These are phyloP conservation scores for Daldinia vernicosa DNA, from an alignment of 495 filamentous ascomycete species.

Conservation along the genomic window DNA sequence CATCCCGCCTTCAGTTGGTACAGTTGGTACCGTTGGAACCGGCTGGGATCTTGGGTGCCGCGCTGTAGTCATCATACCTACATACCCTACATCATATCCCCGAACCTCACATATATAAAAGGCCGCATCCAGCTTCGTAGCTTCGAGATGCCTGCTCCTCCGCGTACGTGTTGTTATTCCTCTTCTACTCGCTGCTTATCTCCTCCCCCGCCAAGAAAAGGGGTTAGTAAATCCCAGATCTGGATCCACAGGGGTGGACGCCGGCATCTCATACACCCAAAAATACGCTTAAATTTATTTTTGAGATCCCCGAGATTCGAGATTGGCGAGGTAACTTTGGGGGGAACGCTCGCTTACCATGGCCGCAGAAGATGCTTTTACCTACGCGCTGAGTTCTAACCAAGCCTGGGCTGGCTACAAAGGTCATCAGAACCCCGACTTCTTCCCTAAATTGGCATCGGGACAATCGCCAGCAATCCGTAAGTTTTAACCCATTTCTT, in stretches of 20 bases:
- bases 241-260: constrained; percentile 37
- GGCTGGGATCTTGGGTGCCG: constrained; percentile 27
- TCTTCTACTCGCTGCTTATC: constrained; percentile 1
- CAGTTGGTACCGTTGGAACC: too few relatives aligned
- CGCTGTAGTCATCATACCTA: constrained; percentile 19
- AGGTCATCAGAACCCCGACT: constrained; percentile 70
- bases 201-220: constrained; percentile 35
- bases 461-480: constrained; percentile 79
- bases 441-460: constrained; percentile 73
- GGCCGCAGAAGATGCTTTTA: constrained; percentile 59
- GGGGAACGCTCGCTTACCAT: constrained; percentile 42
- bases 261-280: constrained; percentile 31
- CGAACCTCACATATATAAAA: constrained; percentile 22
- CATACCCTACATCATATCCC: constrained; percentile 14
- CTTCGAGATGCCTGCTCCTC: constrained; percentile 38
- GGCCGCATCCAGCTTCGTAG: constrained; percentile 20
- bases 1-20: constrained; percentile 5
- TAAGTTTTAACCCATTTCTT: constrained; percentile 45
- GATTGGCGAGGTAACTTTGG: constrained; percentile 32
- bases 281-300: constrained; percentile 37
- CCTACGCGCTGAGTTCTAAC: constrained; percentile 69
- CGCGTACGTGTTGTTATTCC: constrained; percentile 31
- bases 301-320: constrained; percentile 41
- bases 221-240: constrained; percentile 21
- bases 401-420: constrained; percentile 76